Conservation (phyloP, 1,139 yeast species). For the Debaryomyces psychrophilus region DNA sequence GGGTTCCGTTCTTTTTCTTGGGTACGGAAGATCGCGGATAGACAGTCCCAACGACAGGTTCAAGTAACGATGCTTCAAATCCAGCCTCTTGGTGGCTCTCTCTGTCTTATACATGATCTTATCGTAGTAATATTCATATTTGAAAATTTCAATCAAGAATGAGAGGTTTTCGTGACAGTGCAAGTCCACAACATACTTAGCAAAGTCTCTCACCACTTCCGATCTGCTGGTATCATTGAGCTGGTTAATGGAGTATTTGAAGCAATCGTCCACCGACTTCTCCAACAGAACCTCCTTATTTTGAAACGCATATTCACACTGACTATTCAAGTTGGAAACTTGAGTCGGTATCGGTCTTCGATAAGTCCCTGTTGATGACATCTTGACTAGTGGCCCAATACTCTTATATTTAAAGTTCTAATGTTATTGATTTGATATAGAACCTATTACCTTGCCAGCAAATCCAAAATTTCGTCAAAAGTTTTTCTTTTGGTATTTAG, state of each 20-base stretch:
- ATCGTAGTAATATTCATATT: constrained; percentile 42
- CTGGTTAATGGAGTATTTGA: constrained; percentile 25
- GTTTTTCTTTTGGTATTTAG: neutral
- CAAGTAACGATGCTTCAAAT: constrained; percentile 12
- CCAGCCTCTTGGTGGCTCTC: neutral
- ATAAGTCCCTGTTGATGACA: constrained; percentile 4
- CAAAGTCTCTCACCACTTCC: constrained; percentile 24
- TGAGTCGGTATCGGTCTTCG: constrained; percentile 7
- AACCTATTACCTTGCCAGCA: neutral
- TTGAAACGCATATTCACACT: neutral
- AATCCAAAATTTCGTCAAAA: neutral
- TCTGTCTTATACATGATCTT: constrained; percentile 16
- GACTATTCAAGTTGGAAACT: constrained; percentile 2
- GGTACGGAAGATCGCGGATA: constrained; percentile 18
- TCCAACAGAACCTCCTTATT: constrained; percentile 25
- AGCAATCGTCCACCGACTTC: constrained; percentile 31
- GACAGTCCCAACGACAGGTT: constrained; percentile 18
- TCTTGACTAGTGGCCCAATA: neutral
- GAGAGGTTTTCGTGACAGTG: constrained; percentile 52
- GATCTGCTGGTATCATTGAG: constrained; percentile 18
- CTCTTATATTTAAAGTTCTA: neutral
- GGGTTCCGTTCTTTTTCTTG: constrained; percentile 9
- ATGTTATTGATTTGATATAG: neutral
- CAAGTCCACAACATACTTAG: constrained; percentile 23
- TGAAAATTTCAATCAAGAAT: constrained; percentile 49